Evolutionary conservation across 2,329 filamentous ascomycete genomes (phyloP).

Genomic region (Fusarium dimerum): DNA sequence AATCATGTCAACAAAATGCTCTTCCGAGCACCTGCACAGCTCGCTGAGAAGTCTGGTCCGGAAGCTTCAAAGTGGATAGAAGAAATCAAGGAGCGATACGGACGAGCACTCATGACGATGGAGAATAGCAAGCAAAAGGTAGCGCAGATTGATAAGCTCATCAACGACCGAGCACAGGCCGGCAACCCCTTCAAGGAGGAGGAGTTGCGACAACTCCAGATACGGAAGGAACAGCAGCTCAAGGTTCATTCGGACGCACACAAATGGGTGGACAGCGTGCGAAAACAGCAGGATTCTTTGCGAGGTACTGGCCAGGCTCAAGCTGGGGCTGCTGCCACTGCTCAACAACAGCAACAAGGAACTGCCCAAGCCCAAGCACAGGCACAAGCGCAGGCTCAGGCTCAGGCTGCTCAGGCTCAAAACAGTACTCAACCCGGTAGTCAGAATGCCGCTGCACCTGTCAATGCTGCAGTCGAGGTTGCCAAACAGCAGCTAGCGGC

Average conservation of each 20-base stretch:
- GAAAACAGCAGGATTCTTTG: constrained; percentile 45
- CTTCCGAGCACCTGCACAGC: constrained; percentile 45
- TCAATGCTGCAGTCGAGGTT: constrained; percentile 47
- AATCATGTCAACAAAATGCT: constrained; percentile 50
- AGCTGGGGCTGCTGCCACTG: constrained; percentile 16
- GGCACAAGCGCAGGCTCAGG: constrained; percentile 17
- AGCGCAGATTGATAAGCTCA: constrained; percentile 42
- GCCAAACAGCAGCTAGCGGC: constrained; percentile 43
- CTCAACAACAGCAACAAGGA: constrained; percentile 11
- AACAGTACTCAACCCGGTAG: constrained; percentile 31
- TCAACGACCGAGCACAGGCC: constrained; percentile 44
- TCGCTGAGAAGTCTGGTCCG: constrained; percentile 43
- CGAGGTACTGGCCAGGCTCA: constrained; percentile 30
- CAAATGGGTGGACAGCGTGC: constrained; percentile 49
- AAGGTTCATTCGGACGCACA: constrained; percentile 50
- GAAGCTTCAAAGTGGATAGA: constrained; percentile 52
- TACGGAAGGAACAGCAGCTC: constrained; percentile 44
- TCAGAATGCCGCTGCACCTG: constrained; percentile 39
- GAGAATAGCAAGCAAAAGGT: constrained; percentile 46
- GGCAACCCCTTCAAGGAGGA: constrained; percentile 48
- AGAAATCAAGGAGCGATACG: constrained; percentile 49
- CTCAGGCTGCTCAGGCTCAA: constrained; percentile 16
- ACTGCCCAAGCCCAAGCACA: constrained; percentile 15
- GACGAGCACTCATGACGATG: constrained; percentile 51
- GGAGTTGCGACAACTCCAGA: constrained; percentile 46